Evolutionary conservation across 768 basidiomycete species (phyloP), one percentile per base, ranked within the genome.

Genomic region (Russula griseocarnosa): DNA sequence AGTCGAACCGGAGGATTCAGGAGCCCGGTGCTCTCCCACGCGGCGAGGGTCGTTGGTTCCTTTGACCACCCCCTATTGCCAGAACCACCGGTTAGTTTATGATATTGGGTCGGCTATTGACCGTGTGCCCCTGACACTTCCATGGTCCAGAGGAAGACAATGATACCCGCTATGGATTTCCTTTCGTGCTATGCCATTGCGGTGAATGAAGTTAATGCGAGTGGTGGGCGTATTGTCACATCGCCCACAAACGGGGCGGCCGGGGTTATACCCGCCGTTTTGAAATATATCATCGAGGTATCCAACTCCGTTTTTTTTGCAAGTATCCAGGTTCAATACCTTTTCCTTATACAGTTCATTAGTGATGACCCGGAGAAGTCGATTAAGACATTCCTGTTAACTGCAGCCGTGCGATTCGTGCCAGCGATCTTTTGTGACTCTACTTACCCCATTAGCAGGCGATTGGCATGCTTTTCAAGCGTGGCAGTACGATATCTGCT

Each of bases 401-500:
- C 94, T 5, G 91, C 94, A 54, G 79, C 91, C 58, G 92, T 92
- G 71, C 68, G 84, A 78, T 40, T n/a, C 47, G n/a, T 40, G 46
- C 24, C 66, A 28, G 5, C 60, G 38, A 63, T 61, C 55, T 55
- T 36, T 38, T 42, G 55, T 28, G 38, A 56, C 46, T 49, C 46
- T 26, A 66, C 58, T 63, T 66, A 49, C 57, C 54, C 20, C 28
- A 46, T 56, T 67, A 24, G 55, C 59, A 91, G 89, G 89, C 94
- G 10, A 76, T 96, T 58, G 94, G 95, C 18, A 97, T 97, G 94
- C 78, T 97, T 36, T 96, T 94, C 79, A 98, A 98, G 73, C 85
- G 95, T 63, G 94, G 94, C n/a, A 93, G 92, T 66, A 96, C 95
- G 2, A 97, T 98, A 56, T 92, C 90, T 53, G 95, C 95, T 16